phyloP scores from a whole-genome alignment of 768 basidiomycete species.

The Kwoniella shandongensis region DNA sequence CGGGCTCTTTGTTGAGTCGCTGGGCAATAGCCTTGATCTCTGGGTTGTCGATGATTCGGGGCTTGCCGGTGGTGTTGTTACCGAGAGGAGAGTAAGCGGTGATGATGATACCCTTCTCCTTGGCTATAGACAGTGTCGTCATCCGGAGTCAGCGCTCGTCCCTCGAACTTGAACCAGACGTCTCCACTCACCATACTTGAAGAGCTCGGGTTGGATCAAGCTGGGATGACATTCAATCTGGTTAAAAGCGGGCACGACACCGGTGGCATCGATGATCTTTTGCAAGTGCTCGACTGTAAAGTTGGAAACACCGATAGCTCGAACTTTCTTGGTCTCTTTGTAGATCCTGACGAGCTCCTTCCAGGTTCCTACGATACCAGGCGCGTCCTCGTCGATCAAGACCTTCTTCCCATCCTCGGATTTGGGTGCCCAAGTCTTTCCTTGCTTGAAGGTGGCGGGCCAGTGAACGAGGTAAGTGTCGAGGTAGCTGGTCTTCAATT shows the following conservation, averaged over 20 bases:
- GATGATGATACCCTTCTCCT: slow-evolving; percentile 44
- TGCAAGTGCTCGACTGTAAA: slow-evolving; percentile 49
- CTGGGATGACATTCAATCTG: slow-evolving; percentile 81
- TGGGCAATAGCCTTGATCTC: slow-evolving; percentile 65
- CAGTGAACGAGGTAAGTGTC: slow-evolving; percentile 65
- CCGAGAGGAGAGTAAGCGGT: slow-evolving; percentile 44
- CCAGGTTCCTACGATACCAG: slow-evolving; percentile 33
- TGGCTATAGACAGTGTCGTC: slow-evolving; percentile 13
- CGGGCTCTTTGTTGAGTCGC: slow-evolving; percentile 65
- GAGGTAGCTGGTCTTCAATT: slow-evolving; percentile 71
- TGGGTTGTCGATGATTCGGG: slow-evolving; percentile 68
- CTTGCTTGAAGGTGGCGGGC: slow-evolving; percentile 31
- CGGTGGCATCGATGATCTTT: slow-evolving; percentile 69
- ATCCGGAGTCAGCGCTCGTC: not conserved
- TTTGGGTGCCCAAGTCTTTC: slow-evolving; percentile 54
- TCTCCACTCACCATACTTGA: slow-evolving; percentile 25
- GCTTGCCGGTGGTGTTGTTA: slow-evolving; percentile 56
- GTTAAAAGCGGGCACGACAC: slow-evolving; percentile 72
- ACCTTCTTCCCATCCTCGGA: slow-evolving; percentile 8
- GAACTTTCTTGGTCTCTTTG: slow-evolving; percentile 69
- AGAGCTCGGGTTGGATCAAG: slow-evolving; percentile 36
- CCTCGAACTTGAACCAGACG: not conserved
- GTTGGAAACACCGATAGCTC: slow-evolving; percentile 60
- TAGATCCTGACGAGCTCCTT: slow-evolving; percentile 68
- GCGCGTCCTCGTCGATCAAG: slow-evolving; percentile 23